Conservation (phyloP, 768 basidiomycete genomes). For the Lentinula raphanica region DNA sequence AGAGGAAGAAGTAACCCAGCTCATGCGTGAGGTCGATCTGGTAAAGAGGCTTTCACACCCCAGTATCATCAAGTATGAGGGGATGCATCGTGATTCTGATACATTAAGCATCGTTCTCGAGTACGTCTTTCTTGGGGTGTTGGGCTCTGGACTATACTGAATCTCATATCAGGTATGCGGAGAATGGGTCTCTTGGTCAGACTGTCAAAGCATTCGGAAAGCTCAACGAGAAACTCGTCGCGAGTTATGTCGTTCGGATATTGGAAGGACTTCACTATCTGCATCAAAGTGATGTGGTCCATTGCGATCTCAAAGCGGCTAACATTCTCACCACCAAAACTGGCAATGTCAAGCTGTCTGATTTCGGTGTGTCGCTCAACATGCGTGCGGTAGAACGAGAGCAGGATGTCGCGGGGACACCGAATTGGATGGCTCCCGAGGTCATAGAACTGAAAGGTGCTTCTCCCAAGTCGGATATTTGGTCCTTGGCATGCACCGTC, state of each 20-base stretch:
- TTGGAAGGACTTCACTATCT: slow-evolving; percentile 93
- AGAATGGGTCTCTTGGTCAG: slow-evolving; percentile 93
- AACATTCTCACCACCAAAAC: slow-evolving; percentile 99
- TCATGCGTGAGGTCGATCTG: slow-evolving; percentile 93
- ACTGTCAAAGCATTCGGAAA: slow-evolving; percentile 92
- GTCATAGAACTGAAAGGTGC: slow-evolving; percentile 94
- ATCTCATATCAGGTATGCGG: slow-evolving; percentile 68
- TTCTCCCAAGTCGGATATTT: slow-evolving; percentile 89
- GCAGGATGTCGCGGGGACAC: slow-evolving; percentile 88
- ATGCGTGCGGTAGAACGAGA: slow-evolving; percentile 85
- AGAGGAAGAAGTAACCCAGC: slow-evolving; percentile 83
- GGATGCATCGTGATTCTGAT: slow-evolving; percentile 86
- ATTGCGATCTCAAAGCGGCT: slow-evolving; percentile 97
- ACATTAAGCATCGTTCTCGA: slow-evolving; percentile 91
- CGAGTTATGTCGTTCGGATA: slow-evolving; percentile 93
- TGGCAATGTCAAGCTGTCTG: slow-evolving; percentile 94
- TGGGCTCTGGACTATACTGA: background rate
- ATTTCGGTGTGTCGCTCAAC: slow-evolving; percentile 97
- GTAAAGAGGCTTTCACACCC: slow-evolving; percentile 90
- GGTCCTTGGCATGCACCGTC: slow-evolving; percentile 93
- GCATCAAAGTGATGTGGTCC: slow-evolving; percentile 84
- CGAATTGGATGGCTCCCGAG: slow-evolving; percentile 99
- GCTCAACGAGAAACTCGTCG: slow-evolving; percentile 87
- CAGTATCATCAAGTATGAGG: slow-evolving; percentile 96
- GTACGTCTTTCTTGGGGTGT: slow-evolving; percentile 44